A percentile compares a stretch with the other conserved stretches of the same genome.
Evolutionary conservation across 768 basidiomycete species (phyloP).

Genomic region (Sporobolomyces phaffii): DNA sequence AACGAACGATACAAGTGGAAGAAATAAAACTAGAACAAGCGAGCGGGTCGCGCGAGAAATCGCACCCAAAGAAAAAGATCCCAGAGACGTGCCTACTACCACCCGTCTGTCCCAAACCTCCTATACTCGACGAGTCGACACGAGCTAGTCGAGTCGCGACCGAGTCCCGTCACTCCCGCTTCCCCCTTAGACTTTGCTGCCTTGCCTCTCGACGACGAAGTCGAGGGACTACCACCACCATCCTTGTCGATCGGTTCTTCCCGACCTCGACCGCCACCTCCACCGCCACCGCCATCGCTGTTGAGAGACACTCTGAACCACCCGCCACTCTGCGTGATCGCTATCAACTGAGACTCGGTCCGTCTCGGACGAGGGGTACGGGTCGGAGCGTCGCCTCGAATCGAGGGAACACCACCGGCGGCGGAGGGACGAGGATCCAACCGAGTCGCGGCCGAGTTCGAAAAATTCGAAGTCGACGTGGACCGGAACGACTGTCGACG

Average conservation of each 20-base stretch:
- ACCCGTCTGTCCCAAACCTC: conserved; percentile 81
- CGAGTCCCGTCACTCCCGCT: conserved; percentile 46
- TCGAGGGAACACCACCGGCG: too few species aligned
- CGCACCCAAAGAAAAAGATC: too few species aligned
- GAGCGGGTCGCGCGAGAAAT: background rate
- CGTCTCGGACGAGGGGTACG: background rate
- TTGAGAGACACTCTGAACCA: conserved; percentile 81
- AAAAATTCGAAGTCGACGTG: background rate
- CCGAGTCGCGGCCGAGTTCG: too few species aligned
- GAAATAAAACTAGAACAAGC: too few species aligned
- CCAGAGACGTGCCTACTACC: too few species aligned
- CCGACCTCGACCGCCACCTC: background rate
- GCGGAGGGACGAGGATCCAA: too few species aligned
- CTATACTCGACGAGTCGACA: conserved; percentile 70
- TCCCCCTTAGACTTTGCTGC: conserved; percentile 45
- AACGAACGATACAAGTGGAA: too few species aligned
- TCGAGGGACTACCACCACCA: too few species aligned
- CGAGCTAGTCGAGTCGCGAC: conserved; percentile 53
- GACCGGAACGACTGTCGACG: conserved; percentile 5
- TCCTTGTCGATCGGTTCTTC: too few species aligned
- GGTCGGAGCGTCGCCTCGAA: background rate
- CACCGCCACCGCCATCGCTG: background rate
- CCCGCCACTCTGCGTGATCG: conserved; percentile 79
- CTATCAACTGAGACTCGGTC: conserved; percentile 68
- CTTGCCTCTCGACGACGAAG: background rate